Base-by-base conservation (phyloP, 352 stramenopile species). In the Phytophthora vignae region DNA sequence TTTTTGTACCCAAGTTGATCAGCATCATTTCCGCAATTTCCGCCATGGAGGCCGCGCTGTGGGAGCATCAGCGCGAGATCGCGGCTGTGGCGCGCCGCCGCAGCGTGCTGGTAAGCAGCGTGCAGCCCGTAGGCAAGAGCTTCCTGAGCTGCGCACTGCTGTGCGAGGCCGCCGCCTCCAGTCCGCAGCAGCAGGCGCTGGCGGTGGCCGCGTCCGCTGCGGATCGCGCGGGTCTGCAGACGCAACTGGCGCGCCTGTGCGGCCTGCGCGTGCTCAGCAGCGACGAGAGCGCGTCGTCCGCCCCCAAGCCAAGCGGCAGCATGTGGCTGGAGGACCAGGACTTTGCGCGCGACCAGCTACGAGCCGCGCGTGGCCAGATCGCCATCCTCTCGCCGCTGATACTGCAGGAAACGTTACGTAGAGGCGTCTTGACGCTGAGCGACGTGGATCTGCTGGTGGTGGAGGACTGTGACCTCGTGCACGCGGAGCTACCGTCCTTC, bases 41-140 rank as follows among this genome's bases (percentile, higher is more conserved):
- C 60, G 31, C 22, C 29, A 77, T 82, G 74, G 74, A 82, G 50
- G 42, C 68, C 50, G 60, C 78, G 27, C 66, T 91, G 25, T 84
- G 74, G 59, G 71, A 87, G 53, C 85, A 96, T 60, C 82, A 95
- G 69, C 74, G 69, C 10, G 90, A 96, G 74, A 81, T 94, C 65
- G 77, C 87, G 63, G 84, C 83, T 33, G 75, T 96, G 21, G 90
- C 85, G 53, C 75, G 69, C 14, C 71, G 65, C 31, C 85, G 82
- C 59, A 95, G 89, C 56, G 82, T 88, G 49, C 58, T 94, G 22
- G 49, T 96, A 9, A 90, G 83, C 66, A 85, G 87, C 4, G 53
- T 81, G 22, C 74, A 76, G 33, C 61, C 76, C 12, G 67, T 95
- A 6, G 90, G 90, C 50, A 95, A 95, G 74, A 95, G 85, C 10